phyloP scores from a whole-genome alignment of 116 monocot genomes.

The Dioscorea cayenensis region DNA sequence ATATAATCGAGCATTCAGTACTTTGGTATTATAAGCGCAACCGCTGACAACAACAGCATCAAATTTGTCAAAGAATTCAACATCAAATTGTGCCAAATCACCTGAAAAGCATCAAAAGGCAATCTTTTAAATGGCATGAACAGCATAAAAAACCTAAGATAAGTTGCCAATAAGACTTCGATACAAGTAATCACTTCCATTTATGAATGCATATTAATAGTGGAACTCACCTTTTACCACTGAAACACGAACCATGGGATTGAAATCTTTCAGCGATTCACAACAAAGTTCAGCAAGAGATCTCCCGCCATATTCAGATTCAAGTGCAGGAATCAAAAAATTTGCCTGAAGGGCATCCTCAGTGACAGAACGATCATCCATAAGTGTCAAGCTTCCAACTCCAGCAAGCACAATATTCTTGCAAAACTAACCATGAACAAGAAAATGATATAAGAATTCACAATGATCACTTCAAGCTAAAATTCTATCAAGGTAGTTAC shows the following conservation, averaged over 20 bases:
- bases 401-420: constrained; percentile 97
- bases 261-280: constrained; percentile 84
- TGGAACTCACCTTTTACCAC: constrained; percentile 52
- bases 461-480: background rate
- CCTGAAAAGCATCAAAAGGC: constrained; percentile 39
- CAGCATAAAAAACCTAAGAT: background rate
- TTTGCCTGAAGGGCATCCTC: constrained; percentile 66
- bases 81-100: constrained; percentile 57
- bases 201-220: background rate
- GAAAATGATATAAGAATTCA: background rate
- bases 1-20: constrained; percentile 6
- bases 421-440: constrained; percentile 62
- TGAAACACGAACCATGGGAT: constrained; percentile 94
- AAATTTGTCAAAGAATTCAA: constrained; percentile 86
- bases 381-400: constrained; percentile 83
- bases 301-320: constrained; percentile 21
- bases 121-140: background rate
- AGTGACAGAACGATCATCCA: constrained; percentile 61
- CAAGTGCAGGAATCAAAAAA: constrained; percentile 67
- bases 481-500: background rate
- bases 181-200: too few species aligned
- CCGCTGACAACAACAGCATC: constrained; percentile 71
- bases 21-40: constrained; percentile 53
- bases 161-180: too few species aligned
- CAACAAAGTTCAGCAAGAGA: constrained; percentile 74